Base-by-base conservation (phyloP, 2,329 filamentous ascomycete genomes). In the Penicillium sp. region DNA sequence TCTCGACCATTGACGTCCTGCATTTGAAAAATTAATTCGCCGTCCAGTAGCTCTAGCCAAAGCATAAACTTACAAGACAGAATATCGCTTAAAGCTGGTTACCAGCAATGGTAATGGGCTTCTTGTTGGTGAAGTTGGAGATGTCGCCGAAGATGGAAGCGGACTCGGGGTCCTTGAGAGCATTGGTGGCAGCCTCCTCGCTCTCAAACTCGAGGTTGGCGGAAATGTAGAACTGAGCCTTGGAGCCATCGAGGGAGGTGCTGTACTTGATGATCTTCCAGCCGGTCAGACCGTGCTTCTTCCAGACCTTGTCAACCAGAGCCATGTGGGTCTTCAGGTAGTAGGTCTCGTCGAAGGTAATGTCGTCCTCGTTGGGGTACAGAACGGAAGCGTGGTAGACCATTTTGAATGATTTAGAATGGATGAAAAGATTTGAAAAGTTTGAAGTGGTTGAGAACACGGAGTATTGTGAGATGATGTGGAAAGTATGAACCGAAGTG, bases 271-370 rank as follows among this genome's bases (percentile, higher is more conserved):
- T 55, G 44, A 67, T 39, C 1, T 53, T 54, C 62, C 60, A 63
- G 58, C 53, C 59, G 37, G 33, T 47, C 26, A 67, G 48, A 10
- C 64, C 63, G 19, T 56, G 4, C 29, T 57, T 57, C 37, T 59
- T 60, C 65, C 65, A 67, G 29, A 31, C 24, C 7, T 26, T 35
- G 13, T 64, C 63, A 2, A 60, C 62, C n/a, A 66, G 53, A n/a
- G 65, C 62, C 65, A 67, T 65, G 52, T 67, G 65, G 22, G 48
- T 58, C 53, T 62, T 49, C 22, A 67, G 46, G 58, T 67, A 67
- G 62, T 67, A 67, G 24, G 56, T 33, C 44, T 62, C 62, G 31
- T 67, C 56, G 56, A 67, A 67, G n/a, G 55, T 46, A 49, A 58
- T 54, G 47, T 52, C 63, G 5, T 48, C 53, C 16, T 62, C 55